phyloP scores from a whole-genome alignment of 2,329 filamentous ascomycete genomes.

The Alternaria triticimaculans region DNA sequence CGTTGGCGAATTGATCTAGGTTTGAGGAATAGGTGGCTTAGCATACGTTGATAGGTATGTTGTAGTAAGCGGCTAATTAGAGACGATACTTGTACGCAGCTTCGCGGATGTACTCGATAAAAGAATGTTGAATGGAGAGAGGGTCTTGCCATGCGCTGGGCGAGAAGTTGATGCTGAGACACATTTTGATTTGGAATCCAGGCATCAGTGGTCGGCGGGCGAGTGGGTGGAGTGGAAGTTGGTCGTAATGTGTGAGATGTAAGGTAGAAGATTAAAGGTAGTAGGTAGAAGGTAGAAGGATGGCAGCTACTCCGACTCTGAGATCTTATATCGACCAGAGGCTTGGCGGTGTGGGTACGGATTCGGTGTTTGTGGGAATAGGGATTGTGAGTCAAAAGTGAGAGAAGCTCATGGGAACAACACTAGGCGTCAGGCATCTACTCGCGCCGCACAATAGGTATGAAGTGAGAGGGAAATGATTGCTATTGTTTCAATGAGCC shows the following conservation, averaged over 20 bases:
- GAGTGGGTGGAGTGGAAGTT: background rate
- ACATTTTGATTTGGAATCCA: background rate
- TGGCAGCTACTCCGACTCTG: background rate
- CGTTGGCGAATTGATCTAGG: background rate
- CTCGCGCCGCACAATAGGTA: background rate
- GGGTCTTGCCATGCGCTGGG: conserved; percentile 1
- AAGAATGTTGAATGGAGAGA: conserved; percentile 2
- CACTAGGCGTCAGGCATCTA: background rate
- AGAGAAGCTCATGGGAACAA: background rate
- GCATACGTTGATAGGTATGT: conserved; percentile 1
- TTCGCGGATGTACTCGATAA: conserved; percentile 9
- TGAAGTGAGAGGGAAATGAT: background rate
- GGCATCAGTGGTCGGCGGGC: too few species aligned
- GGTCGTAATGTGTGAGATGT: background rate
- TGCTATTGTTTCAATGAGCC: background rate
- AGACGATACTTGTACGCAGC: conserved; percentile 11
- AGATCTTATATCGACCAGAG: background rate
- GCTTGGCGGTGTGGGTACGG: background rate
- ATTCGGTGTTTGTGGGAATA: background rate
- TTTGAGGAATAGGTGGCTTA: background rate
- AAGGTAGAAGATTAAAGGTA: too few species aligned
- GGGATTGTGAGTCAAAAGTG: background rate
- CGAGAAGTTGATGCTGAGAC: background rate
- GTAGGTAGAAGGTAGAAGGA: background rate
- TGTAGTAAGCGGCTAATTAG: conserved; percentile 13